phyloP scores from a whole-genome alignment of 2,329 filamentous ascomycete species.

The Dryadomyces quercivorus region DNA sequence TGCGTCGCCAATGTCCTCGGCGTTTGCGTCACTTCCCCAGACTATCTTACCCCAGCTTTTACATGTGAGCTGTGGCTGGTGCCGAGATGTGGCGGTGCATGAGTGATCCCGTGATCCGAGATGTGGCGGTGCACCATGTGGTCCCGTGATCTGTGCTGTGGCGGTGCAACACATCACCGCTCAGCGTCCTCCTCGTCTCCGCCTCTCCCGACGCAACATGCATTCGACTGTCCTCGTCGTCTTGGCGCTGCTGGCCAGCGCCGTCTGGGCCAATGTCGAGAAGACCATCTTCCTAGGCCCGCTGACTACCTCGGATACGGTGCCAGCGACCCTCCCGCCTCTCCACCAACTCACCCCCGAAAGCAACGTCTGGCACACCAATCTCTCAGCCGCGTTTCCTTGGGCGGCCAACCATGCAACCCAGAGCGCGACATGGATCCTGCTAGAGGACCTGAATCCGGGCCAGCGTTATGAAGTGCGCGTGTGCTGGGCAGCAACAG shows the following conservation, averaged over 20 bases:
- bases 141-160: neutral
- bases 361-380: slow-evolving; percentile 40
- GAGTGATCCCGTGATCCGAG: no score
- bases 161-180: neutral
- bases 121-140: neutral
- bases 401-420: slow-evolving; percentile 38
- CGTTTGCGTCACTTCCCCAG: neutral
- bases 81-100: neutral
- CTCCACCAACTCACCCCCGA: slow-evolving; percentile 7
- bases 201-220: neutral
- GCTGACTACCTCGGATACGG: slow-evolving; percentile 33
- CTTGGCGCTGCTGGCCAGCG: slow-evolving; percentile 7
- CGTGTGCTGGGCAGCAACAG: slow-evolving; percentile 86
- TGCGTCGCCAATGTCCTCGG: neutral
- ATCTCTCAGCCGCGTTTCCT: slow-evolving; percentile 58
- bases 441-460: slow-evolving; percentile 57
- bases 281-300: slow-evolving; percentile 83
- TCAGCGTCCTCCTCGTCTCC: no score
- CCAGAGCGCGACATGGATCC: slow-evolving; percentile 62
- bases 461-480: slow-evolving; percentile 80
- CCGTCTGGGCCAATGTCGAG: slow-evolving; percentile 61
- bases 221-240: neutral
- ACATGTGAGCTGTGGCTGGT: neutral
- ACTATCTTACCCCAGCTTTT: slow-evolving; percentile 1
- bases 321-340: slow-evolving; percentile 12